Base-by-base conservation (phyloP, 495 filamentous ascomycete genomes). In the Trichoderma virens region DNA sequence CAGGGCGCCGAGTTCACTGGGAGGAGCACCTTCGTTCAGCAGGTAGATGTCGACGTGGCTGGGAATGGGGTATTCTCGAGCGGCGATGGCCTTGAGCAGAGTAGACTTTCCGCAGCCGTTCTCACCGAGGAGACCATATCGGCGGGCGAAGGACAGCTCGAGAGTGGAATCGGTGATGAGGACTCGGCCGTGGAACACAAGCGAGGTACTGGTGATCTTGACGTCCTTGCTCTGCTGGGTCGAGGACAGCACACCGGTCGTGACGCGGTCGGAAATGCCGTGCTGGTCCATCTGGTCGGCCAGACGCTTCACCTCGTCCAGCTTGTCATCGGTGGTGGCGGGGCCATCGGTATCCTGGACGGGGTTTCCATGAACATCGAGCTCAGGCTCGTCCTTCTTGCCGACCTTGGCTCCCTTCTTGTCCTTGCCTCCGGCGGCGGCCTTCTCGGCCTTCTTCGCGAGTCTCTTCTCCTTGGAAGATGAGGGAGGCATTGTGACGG, bases 41-140 rank as follows among this genome's bases (percentile, higher is more conserved):
- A 99, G 86, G 79, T 99, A 99, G 75, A 99, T 95, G 80, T 99
- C 94, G 76, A 98, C 83, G 76, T 97, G 93, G 4, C 97, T 92
- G 59, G 94, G 94, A 70, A 99, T 89, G 34, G 94, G 94, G 73
- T 86, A 99, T 77, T 99, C 94, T 73, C 95, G 90, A 70, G 85
- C 86, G 70, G 88, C 89, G 76, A 99, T 96, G 65, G 94, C 87
- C 83, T 97, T 98, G 69, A 99, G 84, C 0, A 98, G 77, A 13
- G 94, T 99, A 67, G 92, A 97, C 81, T 99, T 99, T 72, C 94
- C 94, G 72, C 94, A 99, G 61, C 94, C 94, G 86, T 99, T 99
- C 83, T 99, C 94, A 71, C 94, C 94, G 64, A 99, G 79, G 62
- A 99, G 80, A 73, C 94, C 94, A 74, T 99, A 99, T 62, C 94